Base-by-base conservation (phyloP, 176 grass and related monocot genomes). In the Phyllostachys edulis region DNA sequence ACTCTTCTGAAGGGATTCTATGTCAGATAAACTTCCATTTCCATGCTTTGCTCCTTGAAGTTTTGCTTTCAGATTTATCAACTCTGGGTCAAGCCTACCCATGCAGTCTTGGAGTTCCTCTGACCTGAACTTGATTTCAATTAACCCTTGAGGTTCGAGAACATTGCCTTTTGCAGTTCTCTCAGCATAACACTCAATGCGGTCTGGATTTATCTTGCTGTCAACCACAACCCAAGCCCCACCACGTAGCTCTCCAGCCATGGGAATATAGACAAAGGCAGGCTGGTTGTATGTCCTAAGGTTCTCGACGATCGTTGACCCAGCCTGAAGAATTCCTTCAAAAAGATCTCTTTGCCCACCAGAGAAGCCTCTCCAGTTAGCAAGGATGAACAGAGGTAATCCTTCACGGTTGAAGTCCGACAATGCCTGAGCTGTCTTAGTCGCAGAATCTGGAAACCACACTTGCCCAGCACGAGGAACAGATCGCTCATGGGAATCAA, bases 251-350 rank as follows among this genome's bases (percentile, higher is more conserved):
- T 98, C 96, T 77, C 91, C 96, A 69, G 85, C 83, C 92, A 90
- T 98, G 50, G 96, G 96, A 63, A 98, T 98, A 76, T 98, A 98
- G 40, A 98, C 96, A 92, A 98, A 98, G 14, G 92, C 96, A 47
- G 96, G 96, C 68, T 98, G 96, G 87, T 95, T 98, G 74, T 95
- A 98, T 26, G 96, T 98, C 90, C 96, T 89, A 69, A 98, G 76
- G 77, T 98, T 98, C 85, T 98, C 96, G 32, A 98, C 93, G 62
- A 98, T 98, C 49, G 90, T 93, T 71, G 96, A 98, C 29, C 96
- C 96, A 63, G 96, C 96, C 91, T 98, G 96, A 82, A 98, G 96
- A 66, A 98, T 95, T 78, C 96, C 96, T 93, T 98, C 96, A 87
- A 98, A 98, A 14, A 98, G 89, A 80, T 98, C 96, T 83, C 96